These are phyloP conservation scores for Linum usitatissimum DNA, from an alignment of 345 rosid genomes.

Conservation along the genomic window DNA sequence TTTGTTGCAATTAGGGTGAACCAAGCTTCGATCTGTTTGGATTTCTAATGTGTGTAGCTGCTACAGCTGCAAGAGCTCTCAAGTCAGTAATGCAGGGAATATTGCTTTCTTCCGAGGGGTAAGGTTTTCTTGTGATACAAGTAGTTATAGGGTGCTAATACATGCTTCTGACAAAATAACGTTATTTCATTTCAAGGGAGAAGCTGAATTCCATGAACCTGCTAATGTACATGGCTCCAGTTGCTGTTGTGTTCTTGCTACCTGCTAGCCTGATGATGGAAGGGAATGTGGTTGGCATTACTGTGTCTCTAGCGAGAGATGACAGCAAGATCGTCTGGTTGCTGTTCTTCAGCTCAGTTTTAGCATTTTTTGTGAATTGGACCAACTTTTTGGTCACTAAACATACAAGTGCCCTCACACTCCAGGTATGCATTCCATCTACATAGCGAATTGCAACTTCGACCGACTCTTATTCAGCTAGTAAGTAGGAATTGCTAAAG, in stretches of 20 bases:
- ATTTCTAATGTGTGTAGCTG: constrained; percentile 80
- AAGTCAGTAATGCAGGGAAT: constrained; percentile 96
- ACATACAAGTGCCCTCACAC: constrained; percentile 93
- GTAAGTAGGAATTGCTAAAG: too few relatives aligned
- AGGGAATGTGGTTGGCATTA: constrained; percentile 83
- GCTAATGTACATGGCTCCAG: constrained; percentile 95
- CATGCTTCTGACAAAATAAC: constrained; percentile 12
- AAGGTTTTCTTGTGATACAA: constrained; percentile 14
- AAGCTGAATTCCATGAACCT: constrained; percentile 98
- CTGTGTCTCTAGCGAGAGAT: constrained; percentile 92
- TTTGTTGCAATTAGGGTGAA: constrained; percentile 48
- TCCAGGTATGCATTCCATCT: constrained; percentile 49
- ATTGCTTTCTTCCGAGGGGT: constrained; percentile 98
- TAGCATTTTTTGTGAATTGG: constrained; percentile 91
- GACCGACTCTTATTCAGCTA: not conserved
- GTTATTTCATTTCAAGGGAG: constrained; percentile 47
- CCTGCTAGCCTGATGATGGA: constrained; percentile 97
- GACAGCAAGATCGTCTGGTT: constrained; percentile 84
- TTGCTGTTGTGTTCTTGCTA: constrained; percentile 83
- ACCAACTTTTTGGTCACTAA: constrained; percentile 98
- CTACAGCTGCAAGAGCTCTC: constrained; percentile 96
- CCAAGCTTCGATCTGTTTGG: constrained; percentile 98
- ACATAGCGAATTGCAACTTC: not conserved
- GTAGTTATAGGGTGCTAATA: not conserved
- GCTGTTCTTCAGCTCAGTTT: constrained; percentile 84